Evolutionary conservation across 2,329 filamentous ascomycete species (phyloP).

Genomic region (Phyllosticta citriasiana): DNA sequence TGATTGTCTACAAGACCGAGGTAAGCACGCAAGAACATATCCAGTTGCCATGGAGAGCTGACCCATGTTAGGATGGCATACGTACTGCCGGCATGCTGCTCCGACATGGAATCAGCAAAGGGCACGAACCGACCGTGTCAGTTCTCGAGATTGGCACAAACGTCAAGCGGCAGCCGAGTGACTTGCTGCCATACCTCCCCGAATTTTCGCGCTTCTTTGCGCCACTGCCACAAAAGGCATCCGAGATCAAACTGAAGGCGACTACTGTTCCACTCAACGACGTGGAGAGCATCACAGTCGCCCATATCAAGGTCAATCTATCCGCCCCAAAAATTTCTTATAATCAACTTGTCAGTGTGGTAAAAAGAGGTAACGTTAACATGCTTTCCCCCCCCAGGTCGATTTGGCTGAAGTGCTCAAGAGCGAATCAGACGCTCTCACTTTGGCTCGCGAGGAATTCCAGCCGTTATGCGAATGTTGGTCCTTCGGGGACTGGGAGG

Average conservation of each 20-base stretch:
- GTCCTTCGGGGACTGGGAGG: slow-evolving; percentile 67
- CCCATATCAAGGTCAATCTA: slow-evolving; percentile 44
- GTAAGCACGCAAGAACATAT: slow-evolving; percentile 20
- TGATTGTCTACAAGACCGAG: slow-evolving; percentile 67
- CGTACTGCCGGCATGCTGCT: slow-evolving; percentile 74
- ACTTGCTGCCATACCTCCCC: slow-evolving; percentile 74
- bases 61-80: slow-evolving; percentile 53
- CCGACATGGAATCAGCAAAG: slow-evolving; percentile 60
- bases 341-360: slow-evolving; percentile 26
- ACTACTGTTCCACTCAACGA: slow-evolving; percentile 63
- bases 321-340: slow-evolving; percentile 29
- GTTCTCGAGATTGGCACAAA: slow-evolving; percentile 68
- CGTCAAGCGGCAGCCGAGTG: slow-evolving; percentile 64
- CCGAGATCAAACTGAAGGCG: slow-evolving; percentile 58
- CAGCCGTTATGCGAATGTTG: slow-evolving; percentile 61
- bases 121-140: slow-evolving; percentile 59
- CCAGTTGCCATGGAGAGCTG: background rate
- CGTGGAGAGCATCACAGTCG: slow-evolving; percentile 75
- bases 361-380: slow-evolving; percentile 37
- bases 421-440: slow-evolving; percentile 37
- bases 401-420: slow-evolving; percentile 30
- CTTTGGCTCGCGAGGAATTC: slow-evolving; percentile 59
- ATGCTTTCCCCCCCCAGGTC: slow-evolving; percentile 18
- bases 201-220: slow-evolving; percentile 59
- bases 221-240: slow-evolving; percentile 54